phyloP scores from a whole-genome alignment of 78 protist species.

The slime mould (Dictyostelium discoideum) region dicty_2.7 NC_007091.3:1364001-1364500 shows the following conservation, averaged over 20 bases:
- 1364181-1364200: slow-evolving; percentile 98
- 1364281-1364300: slow-evolving; percentile 97
- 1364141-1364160: slow-evolving; percentile 91
- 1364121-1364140: slow-evolving; percentile 84
- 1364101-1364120: slow-evolving; percentile 97
- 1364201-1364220: slow-evolving; percentile 98
- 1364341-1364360: slow-evolving; percentile 88
- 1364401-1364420: slow-evolving; percentile 28
- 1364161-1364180: slow-evolving; percentile 99
- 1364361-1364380: slow-evolving; percentile 94
- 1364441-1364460: not conserved
- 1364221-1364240: slow-evolving; percentile 98
- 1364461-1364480: not conserved
- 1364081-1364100: slow-evolving; percentile 90
- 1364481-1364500: too few relatives aligned
- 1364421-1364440: slow-evolving; percentile 50
- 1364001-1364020: slow-evolving; percentile 97
- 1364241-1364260: slow-evolving; percentile 97
- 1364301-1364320: slow-evolving; percentile 95
- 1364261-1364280: slow-evolving; percentile 94
- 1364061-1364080: slow-evolving; percentile 88
- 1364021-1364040: slow-evolving; percentile 97
- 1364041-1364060: slow-evolving; percentile 87
- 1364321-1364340: slow-evolving; percentile 87
- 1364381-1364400: slow-evolving; percentile 67